A percentile compares a stretch with the other conserved stretches of the same genome.
Conservation (phyloP, 805 yeast species). For the Scheffersomyces amazonensis region DNA sequence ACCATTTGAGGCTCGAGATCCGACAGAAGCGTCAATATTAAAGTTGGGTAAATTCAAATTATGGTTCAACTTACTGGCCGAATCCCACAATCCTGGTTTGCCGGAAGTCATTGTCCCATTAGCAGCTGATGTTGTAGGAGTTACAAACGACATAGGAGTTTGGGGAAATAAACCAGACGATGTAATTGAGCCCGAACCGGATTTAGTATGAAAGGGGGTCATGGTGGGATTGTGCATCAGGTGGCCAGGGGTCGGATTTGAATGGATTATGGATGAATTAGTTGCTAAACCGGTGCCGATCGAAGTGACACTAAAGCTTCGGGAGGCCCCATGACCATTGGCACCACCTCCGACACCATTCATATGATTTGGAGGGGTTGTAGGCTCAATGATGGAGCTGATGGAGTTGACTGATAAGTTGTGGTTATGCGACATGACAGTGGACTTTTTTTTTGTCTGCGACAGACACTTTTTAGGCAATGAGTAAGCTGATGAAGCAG, state of each 20-base stretch:
- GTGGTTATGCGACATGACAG: slow-evolving; percentile 21
- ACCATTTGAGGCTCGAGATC: too few relatives aligned
- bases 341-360: background rate
- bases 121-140: background rate
- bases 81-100: slow-evolving; percentile 29
- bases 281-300: too few relatives aligned
- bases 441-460: background rate
- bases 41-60: slow-evolving; percentile 26
- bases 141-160: background rate
- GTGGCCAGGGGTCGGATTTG: too few relatives aligned
- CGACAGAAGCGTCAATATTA: slow-evolving; percentile 18
- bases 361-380: slow-evolving; percentile 43
- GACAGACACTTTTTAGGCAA: too few relatives aligned
- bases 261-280: too few relatives aligned
- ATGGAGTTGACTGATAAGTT: slow-evolving; percentile 43
- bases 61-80: slow-evolving; percentile 20
- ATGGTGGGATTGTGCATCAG: too few relatives aligned
- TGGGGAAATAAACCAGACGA: background rate
- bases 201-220: background rate
- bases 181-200: background rate
- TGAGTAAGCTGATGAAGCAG: too few relatives aligned
- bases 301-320: too few relatives aligned
- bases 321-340: background rate
- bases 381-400: slow-evolving; percentile 47
- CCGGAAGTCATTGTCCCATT: background rate